A percentile compares a stretch with the other conserved stretches of the same genome.
Evolutionary conservation across 371 early-diverging fungal species (phyloP).

Genomic region (Fennellomyces sp.): DNA sequence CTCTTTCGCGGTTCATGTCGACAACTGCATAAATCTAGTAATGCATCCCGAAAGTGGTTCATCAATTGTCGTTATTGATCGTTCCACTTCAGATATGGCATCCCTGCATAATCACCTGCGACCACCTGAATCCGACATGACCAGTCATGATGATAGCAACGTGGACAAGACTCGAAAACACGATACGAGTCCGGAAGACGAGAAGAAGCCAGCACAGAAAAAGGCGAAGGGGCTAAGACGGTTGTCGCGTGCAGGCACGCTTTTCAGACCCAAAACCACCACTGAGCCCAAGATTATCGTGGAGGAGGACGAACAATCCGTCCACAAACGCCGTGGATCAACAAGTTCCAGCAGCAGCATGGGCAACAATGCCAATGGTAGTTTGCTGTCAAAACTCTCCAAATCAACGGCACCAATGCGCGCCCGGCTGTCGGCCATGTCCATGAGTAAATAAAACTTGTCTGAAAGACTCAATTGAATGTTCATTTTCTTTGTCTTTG

Average conservation of each 20-base stretch:
- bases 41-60: constrained; percentile 11
- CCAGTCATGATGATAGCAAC: constrained; percentile 5
- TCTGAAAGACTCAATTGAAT: background rate
- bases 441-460: constrained; percentile 7
- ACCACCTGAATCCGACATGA: background rate
- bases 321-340: background rate
- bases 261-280: constrained; percentile 14
- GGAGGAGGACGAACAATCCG: background rate
- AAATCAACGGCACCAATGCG: constrained; percentile 22
- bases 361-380: background rate
- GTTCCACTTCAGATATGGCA: background rate
- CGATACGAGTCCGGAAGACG: no score
- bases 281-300: constrained; percentile 12
- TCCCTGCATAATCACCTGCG: background rate
- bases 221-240: constrained; percentile 7
- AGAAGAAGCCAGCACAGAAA: background rate
- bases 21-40: background rate
- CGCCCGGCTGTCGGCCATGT: constrained; percentile 16
- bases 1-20: background rate
- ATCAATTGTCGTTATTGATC: constrained; percentile 8
- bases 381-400: constrained; percentile 14
- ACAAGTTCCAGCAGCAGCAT: constrained; percentile 10
- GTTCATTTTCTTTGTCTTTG: background rate
- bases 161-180: no score
- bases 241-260: constrained; percentile 20